Conservation (phyloP, 2,329 filamentous ascomycete genomes). For the Colletotrichum chlorophyti region DNA sequence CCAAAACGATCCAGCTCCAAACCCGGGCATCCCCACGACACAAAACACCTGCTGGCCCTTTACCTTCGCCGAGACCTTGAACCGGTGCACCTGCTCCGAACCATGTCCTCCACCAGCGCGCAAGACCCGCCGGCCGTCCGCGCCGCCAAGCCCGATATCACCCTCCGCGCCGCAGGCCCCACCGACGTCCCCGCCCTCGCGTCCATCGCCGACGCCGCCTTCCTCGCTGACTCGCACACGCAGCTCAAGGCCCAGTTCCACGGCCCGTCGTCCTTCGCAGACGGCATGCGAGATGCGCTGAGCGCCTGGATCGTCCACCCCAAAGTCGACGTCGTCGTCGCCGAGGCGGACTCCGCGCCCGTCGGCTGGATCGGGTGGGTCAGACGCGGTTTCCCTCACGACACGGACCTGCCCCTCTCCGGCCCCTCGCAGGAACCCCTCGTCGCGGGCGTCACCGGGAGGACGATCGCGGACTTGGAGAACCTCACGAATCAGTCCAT, state of each 20-base stretch:
- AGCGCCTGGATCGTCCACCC: constrained; percentile 32
- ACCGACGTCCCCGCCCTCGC: constrained; percentile 40
- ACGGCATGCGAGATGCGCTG: constrained; percentile 32
- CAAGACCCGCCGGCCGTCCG: too few species aligned
- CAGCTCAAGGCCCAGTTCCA: constrained; percentile 41
- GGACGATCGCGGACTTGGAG: constrained; percentile 36
- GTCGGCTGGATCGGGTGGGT: constrained; percentile 44
- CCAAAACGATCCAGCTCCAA: too few species aligned
- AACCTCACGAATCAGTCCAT: constrained; percentile 39
- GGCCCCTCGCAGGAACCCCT: constrained; percentile 10
- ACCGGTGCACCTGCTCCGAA: too few species aligned
- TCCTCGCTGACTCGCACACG: constrained; percentile 39
- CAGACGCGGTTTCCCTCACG: constrained; percentile 34
- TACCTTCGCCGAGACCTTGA: background rate
- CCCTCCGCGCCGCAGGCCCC: background rate
- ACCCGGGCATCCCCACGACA: background rate
- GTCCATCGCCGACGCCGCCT: constrained; percentile 38
- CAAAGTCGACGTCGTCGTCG: constrained; percentile 40
- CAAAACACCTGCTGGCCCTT: too few species aligned
- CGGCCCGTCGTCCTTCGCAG: constrained; percentile 36
- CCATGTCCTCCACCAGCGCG: background rate
- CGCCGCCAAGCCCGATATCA: background rate
- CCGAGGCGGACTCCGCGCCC: constrained; percentile 35
- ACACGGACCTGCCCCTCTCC: constrained; percentile 32
- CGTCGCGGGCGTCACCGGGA: background rate